Conservation (phyloP, 306 rosid species). For the Citrullus amarus region DNA sequence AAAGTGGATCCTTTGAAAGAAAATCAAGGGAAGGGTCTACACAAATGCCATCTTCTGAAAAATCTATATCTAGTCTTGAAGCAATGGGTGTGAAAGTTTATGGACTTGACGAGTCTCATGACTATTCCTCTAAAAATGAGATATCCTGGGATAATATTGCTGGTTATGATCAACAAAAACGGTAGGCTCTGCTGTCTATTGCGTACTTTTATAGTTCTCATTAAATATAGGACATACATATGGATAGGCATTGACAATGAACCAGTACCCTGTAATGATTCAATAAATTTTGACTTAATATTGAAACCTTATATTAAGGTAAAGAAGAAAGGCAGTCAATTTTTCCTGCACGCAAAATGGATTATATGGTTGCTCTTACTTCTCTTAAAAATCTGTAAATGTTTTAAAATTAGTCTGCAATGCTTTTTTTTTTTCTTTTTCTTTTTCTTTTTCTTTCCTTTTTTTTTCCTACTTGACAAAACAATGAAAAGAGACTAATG, state of each 20-base stretch:
- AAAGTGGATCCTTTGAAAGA: constrained; percentile 26
- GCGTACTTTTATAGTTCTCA: neutral
- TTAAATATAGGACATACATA: neutral
- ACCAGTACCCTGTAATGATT: neutral
- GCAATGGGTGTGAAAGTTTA: constrained; percentile 78
- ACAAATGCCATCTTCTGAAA: constrained; percentile 42
- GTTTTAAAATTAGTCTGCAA: neutral
- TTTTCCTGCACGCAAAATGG: neutral
- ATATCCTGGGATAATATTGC: constrained; percentile 85
- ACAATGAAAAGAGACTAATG: neutral
- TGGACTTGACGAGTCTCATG: constrained; percentile 43
- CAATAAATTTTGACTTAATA: neutral
- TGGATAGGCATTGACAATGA: neutral
- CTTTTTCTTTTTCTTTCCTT: too few relatives aligned
- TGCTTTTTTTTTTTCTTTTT: neutral
- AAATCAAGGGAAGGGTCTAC: constrained; percentile 33
- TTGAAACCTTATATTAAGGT: neutral
- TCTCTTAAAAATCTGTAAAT: neutral
- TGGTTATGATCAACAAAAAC: constrained; percentile 74
- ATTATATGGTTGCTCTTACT: neutral
- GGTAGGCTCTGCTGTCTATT: constrained; percentile 31
- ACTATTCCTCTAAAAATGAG: constrained; percentile 25
- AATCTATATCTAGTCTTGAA: constrained; percentile 59
- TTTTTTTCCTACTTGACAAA: too few relatives aligned
- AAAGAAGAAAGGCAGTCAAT: neutral